These are phyloP conservation scores for Monilinia fructigena DNA, from an alignment of 2,329 filamentous ascomycete genomes.

Conservation along the genomic window DNA sequence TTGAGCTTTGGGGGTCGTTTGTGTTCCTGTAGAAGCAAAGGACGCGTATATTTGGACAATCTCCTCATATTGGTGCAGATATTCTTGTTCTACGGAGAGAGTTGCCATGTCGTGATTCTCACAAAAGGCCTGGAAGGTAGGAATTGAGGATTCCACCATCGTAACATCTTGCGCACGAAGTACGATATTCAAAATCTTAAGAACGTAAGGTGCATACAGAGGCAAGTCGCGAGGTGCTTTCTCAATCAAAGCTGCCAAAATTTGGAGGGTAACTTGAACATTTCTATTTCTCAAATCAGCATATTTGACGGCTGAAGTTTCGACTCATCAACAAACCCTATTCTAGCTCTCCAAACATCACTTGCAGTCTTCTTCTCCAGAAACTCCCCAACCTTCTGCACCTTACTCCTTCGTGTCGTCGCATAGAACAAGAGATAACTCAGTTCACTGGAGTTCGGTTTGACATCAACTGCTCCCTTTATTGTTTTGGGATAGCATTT, in stretches of 20 bases:
- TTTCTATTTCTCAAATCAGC: conserved; percentile 56
- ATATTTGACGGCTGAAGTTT: conserved; percentile 11
- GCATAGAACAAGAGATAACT: conserved; percentile 97
- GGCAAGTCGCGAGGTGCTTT: conserved; percentile 88
- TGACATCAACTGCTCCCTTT: conserved; percentile 88
- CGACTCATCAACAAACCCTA: conserved; percentile 62
- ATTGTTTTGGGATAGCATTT: conserved; percentile 95
- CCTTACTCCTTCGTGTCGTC: conserved; percentile 88
- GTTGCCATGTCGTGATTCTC: conserved; percentile 82
- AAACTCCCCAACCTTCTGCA: conserved; percentile 93
- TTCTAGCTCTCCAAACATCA: conserved; percentile 85
- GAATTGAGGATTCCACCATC: conserved; percentile 86
- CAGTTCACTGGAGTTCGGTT: conserved; percentile 93
- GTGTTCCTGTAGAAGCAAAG: conserved; percentile 66
- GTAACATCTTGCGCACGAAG: conserved; percentile 84
- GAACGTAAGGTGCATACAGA: conserved; percentile 79
- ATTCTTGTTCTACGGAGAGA: conserved; percentile 81
- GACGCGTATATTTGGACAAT: conserved; percentile 77
- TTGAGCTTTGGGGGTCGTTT: conserved; percentile 51
- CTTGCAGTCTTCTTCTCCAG: conserved; percentile 89
- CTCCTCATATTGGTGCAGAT: conserved; percentile 77
- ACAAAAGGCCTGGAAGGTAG: conserved; percentile 86
- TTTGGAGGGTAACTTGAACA: conserved; percentile 92
- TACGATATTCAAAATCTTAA: conserved; percentile 80
- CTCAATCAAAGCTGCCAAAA: conserved; percentile 86